phyloP scores from a whole-genome alignment of 2,329 filamentous ascomycete species.

The Penicillium sp. region DNA sequence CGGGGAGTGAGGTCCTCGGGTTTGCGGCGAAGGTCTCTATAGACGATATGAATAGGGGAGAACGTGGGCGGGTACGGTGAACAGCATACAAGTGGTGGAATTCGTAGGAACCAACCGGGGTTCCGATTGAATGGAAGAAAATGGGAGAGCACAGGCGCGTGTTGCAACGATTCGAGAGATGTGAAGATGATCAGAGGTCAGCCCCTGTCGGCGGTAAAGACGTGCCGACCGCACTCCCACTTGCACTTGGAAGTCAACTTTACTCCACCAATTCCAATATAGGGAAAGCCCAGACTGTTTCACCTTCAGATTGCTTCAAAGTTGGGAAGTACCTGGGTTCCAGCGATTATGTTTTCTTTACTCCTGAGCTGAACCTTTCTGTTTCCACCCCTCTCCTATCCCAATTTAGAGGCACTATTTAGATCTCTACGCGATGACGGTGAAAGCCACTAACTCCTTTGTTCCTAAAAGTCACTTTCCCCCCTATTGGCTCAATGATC shows the following conservation, averaged over 20 bases:
- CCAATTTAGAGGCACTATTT: neutral
- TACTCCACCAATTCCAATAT: neutral
- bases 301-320: neutral
- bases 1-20: neutral
- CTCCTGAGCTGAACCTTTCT: neutral
- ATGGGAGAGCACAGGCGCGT: slow-evolving; percentile 4
- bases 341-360: neutral
- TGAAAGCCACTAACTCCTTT: neutral
- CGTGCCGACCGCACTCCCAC: slow-evolving; percentile 17
- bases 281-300: neutral
- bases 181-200: slow-evolving; percentile 10
- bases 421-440: neutral
- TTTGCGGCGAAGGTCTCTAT: neutral
- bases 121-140: slow-evolving; percentile 18
- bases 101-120: slow-evolving; percentile 25
- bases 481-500: neutral
- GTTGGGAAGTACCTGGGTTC: neutral
- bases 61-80: slow-evolving; percentile 1
- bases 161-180: slow-evolving; percentile 5
- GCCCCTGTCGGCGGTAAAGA: slow-evolving; percentile 27
- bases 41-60: slow-evolving; percentile 9
- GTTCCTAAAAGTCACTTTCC: neutral
- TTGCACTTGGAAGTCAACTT: neutral
- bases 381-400: neutral
- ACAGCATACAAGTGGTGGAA: slow-evolving; percentile 1